Percentiles rank a stretch among this genome's conserved stretches.
Conservation (phyloP, 257 asterid species). For the Solanum appendiculatum region DNA sequence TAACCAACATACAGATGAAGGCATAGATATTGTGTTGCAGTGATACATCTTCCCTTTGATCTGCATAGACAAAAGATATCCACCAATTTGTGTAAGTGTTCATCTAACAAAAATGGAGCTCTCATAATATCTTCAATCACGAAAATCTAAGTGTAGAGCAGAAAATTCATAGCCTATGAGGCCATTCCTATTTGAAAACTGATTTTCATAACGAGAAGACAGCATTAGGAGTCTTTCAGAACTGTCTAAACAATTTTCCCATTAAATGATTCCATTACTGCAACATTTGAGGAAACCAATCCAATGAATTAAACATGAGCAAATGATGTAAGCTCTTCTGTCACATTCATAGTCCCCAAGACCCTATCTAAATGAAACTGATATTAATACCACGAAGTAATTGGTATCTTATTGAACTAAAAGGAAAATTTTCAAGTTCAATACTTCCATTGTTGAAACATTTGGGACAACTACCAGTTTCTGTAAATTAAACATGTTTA, state of each 20-base stretch:
- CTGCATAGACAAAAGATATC: constrained; percentile 34
- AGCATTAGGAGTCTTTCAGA: background rate
- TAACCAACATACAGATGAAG: constrained; percentile 80
- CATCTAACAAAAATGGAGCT: background rate
- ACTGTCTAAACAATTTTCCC: background rate
- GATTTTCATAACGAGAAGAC: background rate
- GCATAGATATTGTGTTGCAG: constrained; percentile 38
- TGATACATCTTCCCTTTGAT: constrained; percentile 13
- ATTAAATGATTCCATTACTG: background rate
- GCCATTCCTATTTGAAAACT: background rate
- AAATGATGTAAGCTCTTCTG: background rate
- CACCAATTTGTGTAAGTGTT: background rate
- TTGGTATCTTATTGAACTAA: background rate
- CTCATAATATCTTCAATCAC: background rate
- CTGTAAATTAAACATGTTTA: background rate
- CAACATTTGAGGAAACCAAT: background rate
- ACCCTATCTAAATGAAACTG: background rate
- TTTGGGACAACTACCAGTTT: background rate
- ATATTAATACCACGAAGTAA: background rate
- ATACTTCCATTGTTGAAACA: background rate
- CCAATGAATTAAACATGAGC: background rate
- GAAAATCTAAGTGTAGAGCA: background rate
- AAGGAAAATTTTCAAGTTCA: background rate
- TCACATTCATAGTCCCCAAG: background rate
- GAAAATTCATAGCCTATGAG: background rate